Conservation (phyloP, 768 basidiomycete species). For the Candolleomyces efflorescens region DNA sequence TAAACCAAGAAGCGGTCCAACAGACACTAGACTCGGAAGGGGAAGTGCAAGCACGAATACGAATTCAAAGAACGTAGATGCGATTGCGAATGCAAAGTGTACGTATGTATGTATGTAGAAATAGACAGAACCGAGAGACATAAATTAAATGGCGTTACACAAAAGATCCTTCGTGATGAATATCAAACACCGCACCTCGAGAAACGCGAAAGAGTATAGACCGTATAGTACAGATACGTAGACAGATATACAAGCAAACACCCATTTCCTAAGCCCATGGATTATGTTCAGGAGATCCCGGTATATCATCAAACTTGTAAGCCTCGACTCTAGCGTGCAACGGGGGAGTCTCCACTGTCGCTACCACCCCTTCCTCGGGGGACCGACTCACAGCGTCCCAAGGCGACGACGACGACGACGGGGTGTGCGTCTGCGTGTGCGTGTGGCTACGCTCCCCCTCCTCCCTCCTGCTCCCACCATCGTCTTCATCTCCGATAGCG, state of each 20-base stretch:
- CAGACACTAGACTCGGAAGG: neutral
- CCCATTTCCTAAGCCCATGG: conserved; percentile 12
- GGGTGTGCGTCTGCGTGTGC: too few species aligned
- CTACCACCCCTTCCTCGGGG: conserved; percentile 12
- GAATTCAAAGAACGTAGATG: neutral
- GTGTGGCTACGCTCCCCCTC: neutral
- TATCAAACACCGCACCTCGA: too few species aligned
- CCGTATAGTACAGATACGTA: too few species aligned
- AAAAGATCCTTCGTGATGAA: too few species aligned
- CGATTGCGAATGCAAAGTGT: neutral
- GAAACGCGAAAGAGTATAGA: too few species aligned
- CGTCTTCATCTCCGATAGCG: conserved; percentile 28
- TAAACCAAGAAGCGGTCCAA: neutral
- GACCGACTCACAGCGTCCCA: conserved; percentile 10
- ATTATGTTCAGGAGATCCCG: conserved; percentile 13
- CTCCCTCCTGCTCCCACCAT: conserved; percentile 25
- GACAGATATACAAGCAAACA: too few species aligned
- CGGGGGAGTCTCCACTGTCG: conserved; percentile 9
- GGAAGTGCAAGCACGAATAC: neutral
- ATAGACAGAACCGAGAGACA: neutral
- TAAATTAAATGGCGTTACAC: too few species aligned
- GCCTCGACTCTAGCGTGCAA: conserved; percentile 5
- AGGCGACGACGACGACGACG: neutral
- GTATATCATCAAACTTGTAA: conserved; percentile 6
- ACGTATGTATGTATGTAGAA: neutral